Conservation (phyloP, 768 basidiomycete genomes). For the Pulveroboletus sp. region DNA sequence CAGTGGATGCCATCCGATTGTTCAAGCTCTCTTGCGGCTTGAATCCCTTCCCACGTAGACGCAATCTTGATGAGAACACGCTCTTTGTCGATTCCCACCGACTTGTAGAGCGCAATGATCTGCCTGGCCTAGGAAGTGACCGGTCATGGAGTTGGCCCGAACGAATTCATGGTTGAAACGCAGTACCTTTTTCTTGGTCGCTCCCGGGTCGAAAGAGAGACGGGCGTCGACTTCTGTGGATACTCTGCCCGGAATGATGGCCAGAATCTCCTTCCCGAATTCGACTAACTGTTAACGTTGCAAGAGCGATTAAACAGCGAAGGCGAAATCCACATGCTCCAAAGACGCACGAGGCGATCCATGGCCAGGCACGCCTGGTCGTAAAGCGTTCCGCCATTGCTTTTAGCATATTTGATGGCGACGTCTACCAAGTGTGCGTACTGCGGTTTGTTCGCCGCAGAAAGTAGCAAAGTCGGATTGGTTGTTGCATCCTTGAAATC, state of each 20-base stretch:
- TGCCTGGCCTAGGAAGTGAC: slow-evolving; percentile 51
- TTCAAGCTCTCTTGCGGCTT: slow-evolving; percentile 93
- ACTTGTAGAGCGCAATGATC: slow-evolving; percentile 88
- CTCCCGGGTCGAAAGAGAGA: slow-evolving; percentile 89
- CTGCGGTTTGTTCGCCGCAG: slow-evolving; percentile 81
- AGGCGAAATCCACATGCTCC: not conserved
- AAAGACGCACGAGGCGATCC: slow-evolving; percentile 73
- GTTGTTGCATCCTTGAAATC: slow-evolving; percentile 82
- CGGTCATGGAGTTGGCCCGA: no score
- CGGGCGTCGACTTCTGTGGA: slow-evolving; percentile 98
- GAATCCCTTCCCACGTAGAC: slow-evolving; percentile 98
- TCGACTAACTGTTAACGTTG: slow-evolving; percentile 74
- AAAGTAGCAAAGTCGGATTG: slow-evolving; percentile 90
- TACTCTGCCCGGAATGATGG: slow-evolving; percentile 92
- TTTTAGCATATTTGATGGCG: slow-evolving; percentile 69
- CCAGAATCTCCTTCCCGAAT: slow-evolving; percentile 91
- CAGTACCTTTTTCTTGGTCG: slow-evolving; percentile 73
- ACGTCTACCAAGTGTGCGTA: slow-evolving; percentile 74
- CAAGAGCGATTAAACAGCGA: not conserved
- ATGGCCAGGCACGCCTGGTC: slow-evolving; percentile 70
- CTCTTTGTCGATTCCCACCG: slow-evolving; percentile 82
- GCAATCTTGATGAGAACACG: slow-evolving; percentile 98
- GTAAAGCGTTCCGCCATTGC: slow-evolving; percentile 73
- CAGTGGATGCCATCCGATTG: slow-evolving; percentile 87
- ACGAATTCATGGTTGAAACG: no score